Evolutionary conservation across 2,329 filamentous ascomycete species (phyloP).

Genomic region (Cladosporium sp.): DNA sequence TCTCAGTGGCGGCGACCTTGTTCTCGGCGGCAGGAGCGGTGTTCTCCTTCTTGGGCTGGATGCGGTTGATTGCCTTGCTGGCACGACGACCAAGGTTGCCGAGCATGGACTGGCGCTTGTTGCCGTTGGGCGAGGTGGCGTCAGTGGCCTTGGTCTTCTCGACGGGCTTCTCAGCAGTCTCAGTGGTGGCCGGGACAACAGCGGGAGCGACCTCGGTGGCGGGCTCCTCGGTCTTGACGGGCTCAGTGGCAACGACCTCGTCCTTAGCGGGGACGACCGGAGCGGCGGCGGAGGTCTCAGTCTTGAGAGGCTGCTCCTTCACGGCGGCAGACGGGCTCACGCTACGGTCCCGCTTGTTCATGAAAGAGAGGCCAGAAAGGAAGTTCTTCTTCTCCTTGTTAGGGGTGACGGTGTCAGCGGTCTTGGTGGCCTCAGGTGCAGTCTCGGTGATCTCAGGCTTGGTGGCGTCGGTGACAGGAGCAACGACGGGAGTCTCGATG

Average conservation of each 20-base stretch:
- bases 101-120: slow-evolving; percentile 32
- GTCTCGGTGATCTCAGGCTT: slow-evolving; percentile 27
- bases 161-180: slow-evolving; percentile 13
- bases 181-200: slow-evolving; percentile 16
- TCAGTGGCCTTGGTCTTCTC: slow-evolving; percentile 17
- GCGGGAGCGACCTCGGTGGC: slow-evolving; percentile 20
- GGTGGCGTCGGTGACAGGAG: slow-evolving; percentile 29
- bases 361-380: slow-evolving; percentile 28
- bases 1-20: slow-evolving; percentile 16
- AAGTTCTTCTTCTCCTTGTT: slow-evolving; percentile 33
- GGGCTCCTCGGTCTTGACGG: slow-evolving; percentile 23
- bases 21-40: slow-evolving; percentile 19
- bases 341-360: slow-evolving; percentile 31
- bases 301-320: slow-evolving; percentile 33
- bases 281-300: slow-evolving; percentile 26
- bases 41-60: slow-evolving; percentile 30
- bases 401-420: slow-evolving; percentile 29
- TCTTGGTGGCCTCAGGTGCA: slow-evolving; percentile 35
- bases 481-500: slow-evolving; percentile 19
- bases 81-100: slow-evolving; percentile 31
- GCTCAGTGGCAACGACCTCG: slow-evolving; percentile 26
- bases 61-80: slow-evolving; percentile 31
- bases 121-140: slow-evolving; percentile 19
- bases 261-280: slow-evolving; percentile 5
- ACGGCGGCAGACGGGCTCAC: slow-evolving; percentile 33